Percentiles rank a stretch among this genome's conserved stretches.
Conservation (phyloP, 2,329 filamentous ascomycete species). For the Rutstroemia sp. region DNA sequence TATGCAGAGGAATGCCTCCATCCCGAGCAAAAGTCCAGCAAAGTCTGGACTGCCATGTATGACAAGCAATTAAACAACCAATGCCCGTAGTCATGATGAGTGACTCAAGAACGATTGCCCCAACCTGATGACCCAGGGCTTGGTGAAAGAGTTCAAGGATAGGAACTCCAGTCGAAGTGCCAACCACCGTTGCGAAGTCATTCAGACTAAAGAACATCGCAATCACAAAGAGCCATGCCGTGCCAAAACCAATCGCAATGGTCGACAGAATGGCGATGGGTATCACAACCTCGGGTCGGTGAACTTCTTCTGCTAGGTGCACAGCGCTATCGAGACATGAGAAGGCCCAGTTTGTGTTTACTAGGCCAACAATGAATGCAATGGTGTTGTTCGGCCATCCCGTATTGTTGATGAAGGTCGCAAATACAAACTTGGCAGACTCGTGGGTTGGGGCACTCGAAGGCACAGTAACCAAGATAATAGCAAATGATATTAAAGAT, state of each 20-base stretch:
- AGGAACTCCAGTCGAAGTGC: not conserved
- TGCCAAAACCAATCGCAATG: conserved; percentile 5
- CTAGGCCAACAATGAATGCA: conserved; percentile 8
- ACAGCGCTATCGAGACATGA: conserved; percentile 7
- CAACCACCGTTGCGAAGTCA: conserved; percentile 7
- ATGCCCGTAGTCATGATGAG: conserved; percentile 3
- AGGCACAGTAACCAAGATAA: conserved; percentile 1
- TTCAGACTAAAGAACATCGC: conserved; percentile 8
- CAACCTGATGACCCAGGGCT: not conserved
- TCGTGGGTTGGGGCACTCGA: conserved; percentile 6
- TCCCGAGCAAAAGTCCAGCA: conserved; percentile 11
- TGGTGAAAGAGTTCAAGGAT: conserved; percentile 6
- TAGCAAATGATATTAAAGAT: conserved; percentile 1
- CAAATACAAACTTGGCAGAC: conserved; percentile 6
- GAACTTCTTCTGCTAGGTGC: conserved; percentile 8
- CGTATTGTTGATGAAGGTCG: conserved; percentile 11
- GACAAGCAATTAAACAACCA: conserved; percentile 1
- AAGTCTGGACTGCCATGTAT: conserved; percentile 8
- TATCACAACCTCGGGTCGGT: conserved; percentile 6
- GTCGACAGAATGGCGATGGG: conserved; percentile 6
- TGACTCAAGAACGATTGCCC: conserved; percentile 3
- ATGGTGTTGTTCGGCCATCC: conserved; percentile 9
- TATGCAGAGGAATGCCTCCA: conserved; percentile 5
- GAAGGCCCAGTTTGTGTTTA: conserved; percentile 9
- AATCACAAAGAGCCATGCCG: conserved; percentile 6